Base-by-base conservation (phyloP, 495 filamentous ascomycete species). In the Extremus antarcticus region DNA sequence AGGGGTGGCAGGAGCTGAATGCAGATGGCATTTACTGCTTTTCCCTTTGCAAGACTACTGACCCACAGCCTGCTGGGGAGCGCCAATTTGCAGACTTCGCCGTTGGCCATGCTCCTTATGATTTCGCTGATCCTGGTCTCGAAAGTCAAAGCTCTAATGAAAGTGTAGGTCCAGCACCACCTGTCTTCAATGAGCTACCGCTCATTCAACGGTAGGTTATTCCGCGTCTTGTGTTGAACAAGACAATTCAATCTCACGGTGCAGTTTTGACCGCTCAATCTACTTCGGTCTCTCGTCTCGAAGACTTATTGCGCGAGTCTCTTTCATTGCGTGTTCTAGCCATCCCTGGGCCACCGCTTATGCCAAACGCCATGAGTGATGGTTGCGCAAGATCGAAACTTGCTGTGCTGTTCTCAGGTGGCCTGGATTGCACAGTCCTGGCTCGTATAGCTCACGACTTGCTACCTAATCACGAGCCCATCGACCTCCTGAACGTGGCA, bases 401-500 rank as follows among this genome's bases (percentile, higher is more conserved):
- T 25, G 90, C 89, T 0, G 78, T 99, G 1, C 75, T 99, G 0
- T 99, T 97, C 68, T 96, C 91, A 0, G 92, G 92, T 3, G 92
- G 92, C 0, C 74, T 99, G 9, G 92, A 99, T 66, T 96, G 92
- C 66, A 90, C 90, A 2, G 69, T 95, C 0, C 74, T 99, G 23
- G 91, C 94, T 13, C 77, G 90, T 49, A 67, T 97, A 22, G 72
- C 77, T n/a, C 90, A 96, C 60, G 86, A 94, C 24, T 69, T 89
- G 21, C 67, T 95, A 9, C 86, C 88, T 0, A 21, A 64, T 1
- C 65, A 74, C 3, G 80, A 92, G 56, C 70, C 73, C 4, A 85
- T 99, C 56, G 90, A 96, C 64, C 76, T 99, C 0, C 76, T 97
- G 19, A 99, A 99, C 60, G 90, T 99, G 43, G 92, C 90, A 0